These are phyloP conservation scores for Wickerhamomyces canadensis DNA, from an alignment of 805 yeast genomes.

Conservation along the genomic window DNA sequence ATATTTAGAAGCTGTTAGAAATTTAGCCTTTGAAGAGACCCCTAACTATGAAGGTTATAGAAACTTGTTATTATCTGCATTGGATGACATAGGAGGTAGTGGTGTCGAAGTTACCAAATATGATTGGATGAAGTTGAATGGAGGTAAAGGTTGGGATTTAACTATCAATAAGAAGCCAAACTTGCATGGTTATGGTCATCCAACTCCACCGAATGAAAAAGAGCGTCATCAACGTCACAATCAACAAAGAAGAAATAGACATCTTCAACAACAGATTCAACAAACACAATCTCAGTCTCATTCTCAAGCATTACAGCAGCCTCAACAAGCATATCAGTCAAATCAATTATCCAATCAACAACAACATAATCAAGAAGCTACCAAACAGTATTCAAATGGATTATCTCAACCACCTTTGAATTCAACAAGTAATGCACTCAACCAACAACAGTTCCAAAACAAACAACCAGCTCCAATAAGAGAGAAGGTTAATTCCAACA, in stretches of 20 bases:
- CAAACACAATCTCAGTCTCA: conserved; percentile 18
- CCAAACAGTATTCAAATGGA: no score
- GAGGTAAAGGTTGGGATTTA: conserved; percentile 95
- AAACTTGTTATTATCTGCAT: conserved; percentile 68
- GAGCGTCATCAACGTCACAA: conserved; percentile 1
- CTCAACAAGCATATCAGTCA: conserved; percentile 16
- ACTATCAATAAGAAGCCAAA: conserved; percentile 87
- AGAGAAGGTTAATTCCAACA: conserved; percentile 21
- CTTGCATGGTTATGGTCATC: conserved; percentile 93
- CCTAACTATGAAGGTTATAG: conserved; percentile 92
- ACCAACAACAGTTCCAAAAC: conserved; percentile 25
- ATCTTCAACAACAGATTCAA: conserved; percentile 3
- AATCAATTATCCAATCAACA: no score
- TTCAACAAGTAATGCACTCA: conserved; percentile 19
- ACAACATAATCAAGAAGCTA: no score
- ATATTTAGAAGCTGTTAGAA: conserved; percentile 83
- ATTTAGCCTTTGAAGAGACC: conserved; percentile 84
- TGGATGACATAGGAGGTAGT: conserved; percentile 61
- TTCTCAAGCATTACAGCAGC: conserved; percentile 21
- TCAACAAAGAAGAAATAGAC: conserved; percentile 5
- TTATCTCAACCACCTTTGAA: conserved; percentile 7
- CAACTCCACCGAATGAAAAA: conserved; percentile 52
- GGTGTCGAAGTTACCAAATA: conserved; percentile 91
- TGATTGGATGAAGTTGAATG: conserved; percentile 97
- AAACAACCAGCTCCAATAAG: conserved; percentile 26